Base-by-base conservation (phyloP, 768 basidiomycete species). In the Naematelia encephala region DNA sequence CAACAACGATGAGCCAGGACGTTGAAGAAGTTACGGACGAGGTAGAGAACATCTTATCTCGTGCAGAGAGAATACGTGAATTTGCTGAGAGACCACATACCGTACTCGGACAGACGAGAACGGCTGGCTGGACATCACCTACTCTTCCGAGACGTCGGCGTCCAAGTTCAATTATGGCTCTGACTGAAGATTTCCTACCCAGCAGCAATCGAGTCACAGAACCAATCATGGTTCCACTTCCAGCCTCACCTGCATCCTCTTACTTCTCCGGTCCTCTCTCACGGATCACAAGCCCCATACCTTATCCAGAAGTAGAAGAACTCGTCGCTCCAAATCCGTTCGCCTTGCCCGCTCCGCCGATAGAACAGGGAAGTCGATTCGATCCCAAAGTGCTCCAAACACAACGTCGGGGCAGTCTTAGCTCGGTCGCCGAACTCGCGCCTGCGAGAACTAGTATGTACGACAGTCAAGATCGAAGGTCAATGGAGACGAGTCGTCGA, bases 331-430 rank as follows among this genome's bases (percentile, higher is more conserved):
- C 75, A 0, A 88, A 87, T 70, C 84, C 85, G 14, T 90, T 90
- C 71, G 82, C 85, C 27, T 76, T 89, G 28, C 83, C 84, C 45
- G 83, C 86, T 42, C 85, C 86, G 22, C 83, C 82, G n/a, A 77
- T 80, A 10, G 77, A 82, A 8, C 82, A 84, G 44, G 81, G 84
- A 22, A 89, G 88, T 19, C 82, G 85, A 28, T 89, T 91, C 72
- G 90, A 91, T 74, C 88, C 89, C n/a, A 90, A 90, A 73, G 80
- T 80, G 21, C 79, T 79, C 11, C 78, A 77, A 16, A 30, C 25
- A 14, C 61, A 54, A 30, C 59, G 55, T 28, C 56, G 57, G 48
- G 51, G 34, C 4, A 42, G 54, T 44, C 21, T 19, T 12, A 23
- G 22, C 3, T 43, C 42, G 43, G 19, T 30, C 19, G 29, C 28